phyloP scores from a whole-genome alignment of 352 stramenopile species.

The Phytophthora quininea region DNA sequence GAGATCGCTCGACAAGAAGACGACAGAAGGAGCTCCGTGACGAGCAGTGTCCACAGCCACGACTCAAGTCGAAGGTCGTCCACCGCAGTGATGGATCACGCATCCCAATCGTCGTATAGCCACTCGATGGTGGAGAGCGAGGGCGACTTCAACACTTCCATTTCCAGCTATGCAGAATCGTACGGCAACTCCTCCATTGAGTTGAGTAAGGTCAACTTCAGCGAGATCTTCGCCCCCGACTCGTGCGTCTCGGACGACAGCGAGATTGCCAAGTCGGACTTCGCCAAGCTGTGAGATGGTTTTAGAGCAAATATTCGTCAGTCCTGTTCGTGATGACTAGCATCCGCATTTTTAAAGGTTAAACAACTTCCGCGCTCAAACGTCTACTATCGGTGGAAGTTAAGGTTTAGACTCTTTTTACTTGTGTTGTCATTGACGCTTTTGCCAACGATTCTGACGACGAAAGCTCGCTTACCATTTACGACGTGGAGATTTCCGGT shows the following conservation, averaged over 20 bases:
- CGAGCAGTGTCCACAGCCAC: conserved; percentile 15
- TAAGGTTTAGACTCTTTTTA: too few species aligned
- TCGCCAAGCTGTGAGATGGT: conserved; percentile 55
- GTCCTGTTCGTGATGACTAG: conserved; percentile 24
- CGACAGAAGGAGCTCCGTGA: conserved; percentile 18
- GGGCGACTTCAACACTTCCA: conserved; percentile 27
- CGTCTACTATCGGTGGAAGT: conserved; percentile 5
- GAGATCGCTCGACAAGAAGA: conserved; percentile 40
- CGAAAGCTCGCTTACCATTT: too few species aligned
- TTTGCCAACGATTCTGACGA: too few species aligned
- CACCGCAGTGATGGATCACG: conserved; percentile 41
- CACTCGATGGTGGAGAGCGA: conserved; percentile 31
- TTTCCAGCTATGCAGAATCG: conserved; percentile 49
- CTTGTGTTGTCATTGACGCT: too few species aligned
- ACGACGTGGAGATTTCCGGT: too few species aligned
- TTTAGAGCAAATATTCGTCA: conserved; percentile 13
- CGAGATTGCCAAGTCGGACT: conserved; percentile 50
- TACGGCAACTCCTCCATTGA: conserved; percentile 56
- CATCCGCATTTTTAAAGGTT: conserved; percentile 2
- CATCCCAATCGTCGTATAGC: conserved; percentile 24
- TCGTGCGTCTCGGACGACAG: conserved; percentile 47
- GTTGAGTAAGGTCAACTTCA: conserved; percentile 76
- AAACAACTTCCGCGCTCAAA: conserved; percentile 1
- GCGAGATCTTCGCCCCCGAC: conserved; percentile 54
- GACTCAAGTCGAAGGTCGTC: conserved; percentile 50